Percentiles rank a stretch among this genome's conserved stretches.
phyloP scores from a whole-genome alignment of 1,284 basidiomycete genomes.

The Tremellales sp. region DNA sequence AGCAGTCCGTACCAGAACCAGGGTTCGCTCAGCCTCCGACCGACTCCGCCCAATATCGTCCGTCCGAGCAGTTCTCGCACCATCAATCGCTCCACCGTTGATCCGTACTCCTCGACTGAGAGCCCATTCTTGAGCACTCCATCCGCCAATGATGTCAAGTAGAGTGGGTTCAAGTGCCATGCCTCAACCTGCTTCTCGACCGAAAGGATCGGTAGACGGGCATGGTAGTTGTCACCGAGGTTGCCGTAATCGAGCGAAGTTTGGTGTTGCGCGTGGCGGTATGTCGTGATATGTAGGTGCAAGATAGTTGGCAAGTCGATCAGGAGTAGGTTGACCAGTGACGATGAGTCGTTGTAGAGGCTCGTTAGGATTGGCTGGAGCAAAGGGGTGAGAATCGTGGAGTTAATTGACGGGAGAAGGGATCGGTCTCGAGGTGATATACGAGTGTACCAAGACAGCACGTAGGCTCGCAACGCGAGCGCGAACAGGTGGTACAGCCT shows the following conservation, averaged over 20 bases:
- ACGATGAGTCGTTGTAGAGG: slow-evolving; percentile 8
- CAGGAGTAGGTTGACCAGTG: slow-evolving; percentile 21
- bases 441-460: slow-evolving; percentile 36
- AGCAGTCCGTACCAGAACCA: slow-evolving; percentile 46
- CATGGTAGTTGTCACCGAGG: slow-evolving; percentile 26
- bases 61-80: slow-evolving; percentile 48
- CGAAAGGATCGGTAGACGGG: slow-evolving; percentile 27
- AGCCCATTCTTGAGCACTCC: slow-evolving; percentile 40
- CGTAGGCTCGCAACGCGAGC: slow-evolving; percentile 30
- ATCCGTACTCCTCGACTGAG: slow-evolving; percentile 38
- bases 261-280: slow-evolving; percentile 1
- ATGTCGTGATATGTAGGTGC: slow-evolving; percentile 24
- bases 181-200: slow-evolving; percentile 1
- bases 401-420: slow-evolving; percentile 20
- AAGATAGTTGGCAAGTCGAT: slow-evolving; percentile 27
- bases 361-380: slow-evolving; percentile 23
- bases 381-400: slow-evolving; percentile 16
- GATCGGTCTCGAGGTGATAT: slow-evolving; percentile 35
- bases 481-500: slow-evolving; percentile 26
- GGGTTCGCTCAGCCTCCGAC: slow-evolving; percentile 38
- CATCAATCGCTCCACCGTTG: slow-evolving; percentile 44
- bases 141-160: slow-evolving; percentile 45
- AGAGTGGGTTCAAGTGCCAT: slow-evolving; percentile 33
- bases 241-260: neutral
- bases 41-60: slow-evolving; percentile 41